Base-by-base conservation (phyloP, 192 early-diverging fungal species). In the Mortierella hygrophila region DNA sequence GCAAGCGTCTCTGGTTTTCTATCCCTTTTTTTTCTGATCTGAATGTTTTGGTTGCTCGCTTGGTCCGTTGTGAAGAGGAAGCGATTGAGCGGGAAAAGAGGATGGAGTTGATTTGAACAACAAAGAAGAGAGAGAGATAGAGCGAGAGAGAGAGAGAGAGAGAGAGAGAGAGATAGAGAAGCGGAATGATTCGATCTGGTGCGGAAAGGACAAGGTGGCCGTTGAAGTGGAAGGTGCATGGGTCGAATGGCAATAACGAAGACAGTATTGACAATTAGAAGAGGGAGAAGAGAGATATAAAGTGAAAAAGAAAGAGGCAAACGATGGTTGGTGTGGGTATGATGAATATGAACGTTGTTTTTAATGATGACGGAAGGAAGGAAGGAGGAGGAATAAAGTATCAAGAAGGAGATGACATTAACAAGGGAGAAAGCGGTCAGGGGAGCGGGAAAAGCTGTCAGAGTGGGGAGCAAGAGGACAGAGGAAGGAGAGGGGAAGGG, bases 371-470 rank as follows among this genome's bases (percentile, higher is more conserved):
- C 18, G 18, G 49, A 52, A 52, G 49, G 49, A 52, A 18, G 21
- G 15, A 20, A 44, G 46, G 18, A 75, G 18, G 44, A 15, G 44
- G 5, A 21, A 21, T 52, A 52, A 46, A 9, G 44, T 15, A 40
- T 40, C 44, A 52, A 52, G 49, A 21, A 21, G 44, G 16, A 21
- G 49, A 52, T 21, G 49, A 9, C 4, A 74, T 29, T 52, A 74
- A 55, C 32, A 54, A 54, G 3, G 35, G 35, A 60, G 37, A 75
- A 38, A 35, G 74, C 23, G 29, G 74, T 23, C 47, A 37, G 29
- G 73, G 49, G 52, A 75, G 54, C 37, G 74, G 49, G 57, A 49
- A 75, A 60, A 47, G 46, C 52, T 73, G 72, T 42, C 37, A 29
- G 40, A 73, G 5, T 26, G n/a, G 42, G n/a, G n/a, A 32, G n/a